Evolutionary conservation across 2,329 filamentous ascomycete species (phyloP), one percentile per base, ranked within the genome.

Genomic region (Furcasterigmium furcatum): DNA sequence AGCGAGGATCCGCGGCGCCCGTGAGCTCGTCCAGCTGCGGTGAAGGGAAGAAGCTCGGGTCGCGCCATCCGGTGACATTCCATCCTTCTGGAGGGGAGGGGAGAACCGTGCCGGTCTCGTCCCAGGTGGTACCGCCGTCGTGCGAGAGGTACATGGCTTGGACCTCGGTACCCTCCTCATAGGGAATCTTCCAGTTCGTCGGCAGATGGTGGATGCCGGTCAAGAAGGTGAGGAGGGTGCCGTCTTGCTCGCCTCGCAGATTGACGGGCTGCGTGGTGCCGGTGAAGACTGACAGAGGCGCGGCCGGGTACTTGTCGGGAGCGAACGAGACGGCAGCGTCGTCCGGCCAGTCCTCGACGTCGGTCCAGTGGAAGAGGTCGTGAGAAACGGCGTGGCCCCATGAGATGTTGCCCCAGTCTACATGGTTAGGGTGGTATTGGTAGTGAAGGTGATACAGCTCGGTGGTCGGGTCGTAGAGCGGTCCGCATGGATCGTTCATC

Each of bases 401-500:
- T 53, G 85, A 80, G 55, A 84, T 76, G 48, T 82, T 80, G 2
- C 79, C 80, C 66, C 60, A 75, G 1, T 76, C 68, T 8, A 64
- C 61, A 3, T 57, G 71, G 43, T 48, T 50, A 12, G 50, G 50
- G 38, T 63, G 63, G 67, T 73, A 82, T 57, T 86, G 82, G 54
- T 86, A 87, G 61, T 86, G 86, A 2, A 84, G 52, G 56, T 86
- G 83, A 61, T 77, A 87, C 0, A 70, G 67, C 5, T 79, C 80
- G 45, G 80, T 68, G 3, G 62, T 67, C 32, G 50, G 43, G 50
- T 84, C 79, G 6, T 73, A 58, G 49, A 84, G 82, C 65, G 83
- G 72, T 53, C 82, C 82, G 61, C 85, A 85, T 2, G 82, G 81
- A 52, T 85, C 82, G 50, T 83, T 84, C 70, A 79, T 75, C 51